Evolutionary conservation across 1,284 basidiomycete species (phyloP).

Genomic region (Pseudozyma sp.): DNA sequence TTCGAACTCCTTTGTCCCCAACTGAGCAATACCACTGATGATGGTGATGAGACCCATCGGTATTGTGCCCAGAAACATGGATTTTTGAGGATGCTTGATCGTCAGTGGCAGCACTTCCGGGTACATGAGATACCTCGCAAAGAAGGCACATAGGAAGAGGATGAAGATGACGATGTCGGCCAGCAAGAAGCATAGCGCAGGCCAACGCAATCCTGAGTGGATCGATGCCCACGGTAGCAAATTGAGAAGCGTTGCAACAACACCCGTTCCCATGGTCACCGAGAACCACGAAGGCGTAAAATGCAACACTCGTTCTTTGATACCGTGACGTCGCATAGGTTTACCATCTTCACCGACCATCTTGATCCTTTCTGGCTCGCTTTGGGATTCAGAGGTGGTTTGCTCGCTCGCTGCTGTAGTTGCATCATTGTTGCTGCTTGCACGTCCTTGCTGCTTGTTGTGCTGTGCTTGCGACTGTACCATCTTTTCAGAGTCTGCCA

Average conservation of each 20-base stretch:
- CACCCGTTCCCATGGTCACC: conserved; percentile 60
- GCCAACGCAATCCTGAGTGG: conserved; percentile 37
- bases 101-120: conserved; percentile 59
- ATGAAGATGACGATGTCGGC: conserved; percentile 52
- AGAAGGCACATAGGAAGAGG: conserved; percentile 48
- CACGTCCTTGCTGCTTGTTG: conserved; percentile 1
- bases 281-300: conserved; percentile 61
- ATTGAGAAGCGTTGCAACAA: conserved; percentile 49
- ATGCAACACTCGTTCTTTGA: conserved; percentile 51
- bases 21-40: conserved; percentile 50
- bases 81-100: conserved; percentile 60
- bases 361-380: conserved; percentile 34
- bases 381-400: conserved; percentile 5
- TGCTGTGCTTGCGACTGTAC: conserved; percentile 3
- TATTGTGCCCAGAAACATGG: conserved; percentile 55
- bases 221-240: conserved; percentile 50
- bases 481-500: conserved; percentile 42
- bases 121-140: conserved; percentile 54
- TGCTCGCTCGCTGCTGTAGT: neutral
- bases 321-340: conserved; percentile 37
- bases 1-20: conserved; percentile 49
- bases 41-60: conserved; percentile 62
- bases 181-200: conserved; percentile 39
- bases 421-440: neutral
- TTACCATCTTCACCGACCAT: conserved; percentile 45